phyloP scores from a whole-genome alignment of 192 early-diverging fungal species.

The Paraglomus occultum region DNA sequence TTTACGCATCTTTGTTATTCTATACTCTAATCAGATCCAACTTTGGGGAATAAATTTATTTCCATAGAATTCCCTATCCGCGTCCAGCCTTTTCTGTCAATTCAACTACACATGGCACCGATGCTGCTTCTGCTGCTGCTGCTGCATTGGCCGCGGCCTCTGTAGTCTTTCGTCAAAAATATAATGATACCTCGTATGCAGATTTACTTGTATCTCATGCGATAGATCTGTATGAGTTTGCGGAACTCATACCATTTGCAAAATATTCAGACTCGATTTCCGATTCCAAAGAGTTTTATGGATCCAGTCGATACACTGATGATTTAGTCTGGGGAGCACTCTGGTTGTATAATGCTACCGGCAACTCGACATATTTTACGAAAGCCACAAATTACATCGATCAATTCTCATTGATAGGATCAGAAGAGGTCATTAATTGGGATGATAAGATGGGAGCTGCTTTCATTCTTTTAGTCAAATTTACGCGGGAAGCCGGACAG shows the following conservation, averaged over 20 bases:
- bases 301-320: conserved; percentile 40
- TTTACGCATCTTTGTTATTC: neutral
- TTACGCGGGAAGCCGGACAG: conserved; percentile 28
- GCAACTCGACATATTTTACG: conserved; percentile 40
- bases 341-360: conserved; percentile 56
- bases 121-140: conserved; percentile 51
- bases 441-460: conserved; percentile 45
- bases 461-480: conserved; percentile 50
- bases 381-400: conserved; percentile 50
- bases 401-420: conserved; percentile 27
- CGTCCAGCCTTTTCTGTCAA: conserved; percentile 51
- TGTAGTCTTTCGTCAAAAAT: conserved; percentile 48
- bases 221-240: conserved; percentile 43
- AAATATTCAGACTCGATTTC: conserved; percentile 44
- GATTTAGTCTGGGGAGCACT: conserved; percentile 55
- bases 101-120: conserved; percentile 49
- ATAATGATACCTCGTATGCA: conserved; percentile 50
- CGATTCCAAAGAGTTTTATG: conserved; percentile 40
- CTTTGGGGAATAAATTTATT: conserved; percentile 36
- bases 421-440: conserved; percentile 47
- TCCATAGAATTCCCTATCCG: conserved; percentile 43
- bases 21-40: conserved; percentile 28
- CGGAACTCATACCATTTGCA: conserved; percentile 46
- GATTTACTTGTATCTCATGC: conserved; percentile 43
- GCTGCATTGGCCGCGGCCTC: conserved; percentile 57